A percentile compares a stretch with the other conserved stretches of the same genome.
phyloP scores from a whole-genome alignment of 345 rosid species.

The Eucalyptus tenuipes region DNA sequence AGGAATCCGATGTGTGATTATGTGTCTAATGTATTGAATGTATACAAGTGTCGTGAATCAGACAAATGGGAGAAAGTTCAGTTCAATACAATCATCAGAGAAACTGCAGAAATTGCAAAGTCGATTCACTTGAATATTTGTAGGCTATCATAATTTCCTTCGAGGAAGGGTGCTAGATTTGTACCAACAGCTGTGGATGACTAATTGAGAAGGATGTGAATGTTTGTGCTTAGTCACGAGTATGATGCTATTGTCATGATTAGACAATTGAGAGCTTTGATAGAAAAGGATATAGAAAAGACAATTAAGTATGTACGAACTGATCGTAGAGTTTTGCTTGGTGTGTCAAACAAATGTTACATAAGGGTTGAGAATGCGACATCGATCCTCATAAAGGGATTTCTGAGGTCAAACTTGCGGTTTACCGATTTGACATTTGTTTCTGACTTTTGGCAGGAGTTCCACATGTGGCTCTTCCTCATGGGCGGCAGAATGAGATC shows the following conservation, averaged over 20 bases:
- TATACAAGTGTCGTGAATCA: too few relatives aligned
- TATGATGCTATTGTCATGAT: background rate
- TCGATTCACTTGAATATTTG: too few relatives aligned
- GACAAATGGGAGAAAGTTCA: too few relatives aligned
- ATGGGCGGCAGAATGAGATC: background rate
- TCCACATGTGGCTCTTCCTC: background rate
- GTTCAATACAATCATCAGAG: too few relatives aligned
- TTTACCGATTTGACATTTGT: background rate
- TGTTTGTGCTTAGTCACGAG: background rate
- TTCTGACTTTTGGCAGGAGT: background rate
- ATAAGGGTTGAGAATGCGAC: background rate
- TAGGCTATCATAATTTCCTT: too few relatives aligned
- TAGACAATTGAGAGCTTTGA: background rate
- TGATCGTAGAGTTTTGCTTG: background rate
- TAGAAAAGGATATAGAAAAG: background rate
- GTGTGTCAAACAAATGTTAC: background rate
- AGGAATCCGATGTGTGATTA: too few relatives aligned
- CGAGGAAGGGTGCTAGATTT: too few relatives aligned
- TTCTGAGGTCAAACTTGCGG: background rate
- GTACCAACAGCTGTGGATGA: too few relatives aligned
- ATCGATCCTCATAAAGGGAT: background rate
- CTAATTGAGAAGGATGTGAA: too few relatives aligned
- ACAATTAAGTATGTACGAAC: background rate
- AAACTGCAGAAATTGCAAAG: too few relatives aligned
- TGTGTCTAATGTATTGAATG: too few relatives aligned